Evolutionary conservation across 306 rosid species (phyloP).

Genomic region (Acacia confusa): DNA sequence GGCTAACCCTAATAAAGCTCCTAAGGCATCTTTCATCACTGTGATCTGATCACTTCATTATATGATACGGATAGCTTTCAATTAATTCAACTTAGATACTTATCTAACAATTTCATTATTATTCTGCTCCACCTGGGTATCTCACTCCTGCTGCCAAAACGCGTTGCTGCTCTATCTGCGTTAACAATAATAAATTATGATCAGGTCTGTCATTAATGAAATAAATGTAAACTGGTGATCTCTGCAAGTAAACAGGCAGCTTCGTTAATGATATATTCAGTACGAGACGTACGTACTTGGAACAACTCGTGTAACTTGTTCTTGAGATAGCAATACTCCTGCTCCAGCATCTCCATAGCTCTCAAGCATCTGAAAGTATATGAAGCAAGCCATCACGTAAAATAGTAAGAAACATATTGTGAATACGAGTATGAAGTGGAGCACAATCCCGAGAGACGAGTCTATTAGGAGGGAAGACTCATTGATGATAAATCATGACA

Average conservation of each 20-base stretch:
- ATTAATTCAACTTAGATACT: too few relatives aligned
- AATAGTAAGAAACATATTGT: neutral
- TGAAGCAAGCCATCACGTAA: neutral
- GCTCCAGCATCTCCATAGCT: slow-evolving; percentile 79
- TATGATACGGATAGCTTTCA: too few relatives aligned
- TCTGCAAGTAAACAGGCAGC: neutral
- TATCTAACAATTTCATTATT: neutral
- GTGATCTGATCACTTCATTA: too few relatives aligned
- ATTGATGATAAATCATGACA: too few relatives aligned
- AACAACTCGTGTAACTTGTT: slow-evolving; percentile 82
- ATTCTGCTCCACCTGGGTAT: slow-evolving; percentile 65
- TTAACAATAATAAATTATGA: neutral
- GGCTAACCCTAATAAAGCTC: neutral
- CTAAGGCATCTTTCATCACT: too few relatives aligned
- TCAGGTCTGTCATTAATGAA: neutral
- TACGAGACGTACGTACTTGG: slow-evolving; percentile 47
- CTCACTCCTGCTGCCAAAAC: slow-evolving; percentile 82
- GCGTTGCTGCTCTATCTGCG: slow-evolving; percentile 87
- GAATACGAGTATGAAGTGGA: too few relatives aligned
- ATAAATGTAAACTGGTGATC: neutral
- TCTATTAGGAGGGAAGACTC: too few relatives aligned
- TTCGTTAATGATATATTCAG: neutral
- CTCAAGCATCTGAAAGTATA: slow-evolving; percentile 54
- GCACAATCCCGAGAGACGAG: too few relatives aligned
- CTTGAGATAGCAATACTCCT: slow-evolving; percentile 88